Evolutionary conservation across 163 green algal species (phyloP), one percentile per base, ranked within the genome.

Genomic region (Smithsoniella earleae): DNA sequence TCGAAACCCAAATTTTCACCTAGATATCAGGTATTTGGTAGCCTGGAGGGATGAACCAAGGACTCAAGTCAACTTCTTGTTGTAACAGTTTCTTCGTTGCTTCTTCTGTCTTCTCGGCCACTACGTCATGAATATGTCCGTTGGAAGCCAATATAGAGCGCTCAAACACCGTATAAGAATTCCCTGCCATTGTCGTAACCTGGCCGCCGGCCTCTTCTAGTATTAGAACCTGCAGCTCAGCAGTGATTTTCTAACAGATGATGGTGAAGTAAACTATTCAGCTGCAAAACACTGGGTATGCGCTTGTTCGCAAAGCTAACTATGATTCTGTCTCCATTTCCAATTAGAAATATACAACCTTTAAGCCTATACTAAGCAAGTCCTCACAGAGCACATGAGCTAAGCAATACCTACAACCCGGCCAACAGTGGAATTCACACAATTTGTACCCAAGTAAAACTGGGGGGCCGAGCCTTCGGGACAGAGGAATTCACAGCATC

Each of bases 151-250:
- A 52, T 33, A 92, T 77, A 55, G 79, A 88, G 22, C 87, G 78
- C 33, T 89, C 79, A 75, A 96, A 96, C 20, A 92, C 85, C 33
- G 65, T 83, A 75, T 87, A 94, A 3, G 86, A 79, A 52, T 79
- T 55, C 1, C 89, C 91, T 72, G 91, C 83, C 87, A 96, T 88
- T 33, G 86, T 89, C 25, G 90, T 93, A 3, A 95, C 74, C 2
- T 46, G 63, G 1, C 73, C 91, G 2, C 91, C 91, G 25, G 90
- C 89, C 81, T 96, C 90, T 55, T 79, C 40, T 2, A 86, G 79
- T n/a, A 93, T 80, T 8, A 92, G 76, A 3, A 89, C 77, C 58
- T 69, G 58, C 58, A 34, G n/a, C n/a, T n/a, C n/a, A 4, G 18
- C 58, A 69, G 27, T 2, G 52, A 28, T 13, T 13, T 49, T 49